Conservation (phyloP, 768 basidiomycete species). For the Pisolithus orientalis region DNA sequence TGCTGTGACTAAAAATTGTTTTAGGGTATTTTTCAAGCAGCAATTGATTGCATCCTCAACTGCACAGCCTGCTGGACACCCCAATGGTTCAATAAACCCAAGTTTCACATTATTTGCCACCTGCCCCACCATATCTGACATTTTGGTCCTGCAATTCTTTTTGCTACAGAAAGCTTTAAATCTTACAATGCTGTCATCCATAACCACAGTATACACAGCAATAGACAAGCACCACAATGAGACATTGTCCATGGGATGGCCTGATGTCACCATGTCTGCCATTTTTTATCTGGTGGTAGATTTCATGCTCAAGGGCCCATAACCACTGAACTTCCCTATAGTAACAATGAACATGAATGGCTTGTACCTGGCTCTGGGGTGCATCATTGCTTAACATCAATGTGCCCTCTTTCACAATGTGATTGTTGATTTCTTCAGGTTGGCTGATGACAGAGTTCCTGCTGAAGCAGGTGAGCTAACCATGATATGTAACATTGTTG, state of each 20-base stretch:
- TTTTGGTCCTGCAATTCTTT: slow-evolving; percentile 34
- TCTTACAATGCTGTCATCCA: slow-evolving; percentile 35
- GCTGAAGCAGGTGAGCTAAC: too few relatives aligned
- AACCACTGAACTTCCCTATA: too few relatives aligned
- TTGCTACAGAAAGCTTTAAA: slow-evolving; percentile 39
- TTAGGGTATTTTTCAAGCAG: slow-evolving; percentile 19
- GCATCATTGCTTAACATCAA: too few relatives aligned
- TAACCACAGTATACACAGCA: slow-evolving; percentile 27
- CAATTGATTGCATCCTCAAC: slow-evolving; percentile 32
- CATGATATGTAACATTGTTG: too few relatives aligned
- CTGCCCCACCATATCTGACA: slow-evolving; percentile 27
- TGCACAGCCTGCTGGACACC: slow-evolving; percentile 24
- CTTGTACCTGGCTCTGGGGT: too few relatives aligned
- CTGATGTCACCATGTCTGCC: slow-evolving; percentile 19
- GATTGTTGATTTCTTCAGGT: too few relatives aligned
- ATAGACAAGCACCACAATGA: slow-evolving; percentile 28
- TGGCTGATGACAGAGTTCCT: too few relatives aligned
- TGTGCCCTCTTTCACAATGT: too few relatives aligned
- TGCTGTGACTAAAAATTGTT: neutral
- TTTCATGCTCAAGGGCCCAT: neutral
- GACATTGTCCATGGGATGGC: slow-evolving; percentile 26
- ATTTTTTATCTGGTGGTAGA: slow-evolving; percentile 18
- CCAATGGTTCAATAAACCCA: slow-evolving; percentile 38
- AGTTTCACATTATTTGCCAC: slow-evolving; percentile 38
- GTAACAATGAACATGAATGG: too few relatives aligned